Conservation (phyloP, 805 yeast species). For the Wickerhamomyces hampshirensis region DNA sequence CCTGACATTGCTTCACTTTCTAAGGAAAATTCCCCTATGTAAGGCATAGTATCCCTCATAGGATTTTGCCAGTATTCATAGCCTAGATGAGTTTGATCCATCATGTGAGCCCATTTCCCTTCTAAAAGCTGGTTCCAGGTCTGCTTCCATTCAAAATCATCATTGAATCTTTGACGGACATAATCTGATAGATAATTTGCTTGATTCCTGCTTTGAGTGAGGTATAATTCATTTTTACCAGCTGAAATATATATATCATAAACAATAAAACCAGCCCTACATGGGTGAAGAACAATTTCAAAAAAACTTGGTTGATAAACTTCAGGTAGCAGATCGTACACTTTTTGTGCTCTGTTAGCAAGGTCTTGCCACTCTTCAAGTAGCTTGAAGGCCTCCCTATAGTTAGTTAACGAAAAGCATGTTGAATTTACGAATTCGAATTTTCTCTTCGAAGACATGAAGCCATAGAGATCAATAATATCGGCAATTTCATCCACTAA, state of each 20-base stretch:
- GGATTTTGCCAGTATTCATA: conserved; percentile 13
- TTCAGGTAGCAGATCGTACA: conserved; percentile 5
- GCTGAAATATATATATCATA: conserved; percentile 8
- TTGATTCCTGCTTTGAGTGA: conserved; percentile 8
- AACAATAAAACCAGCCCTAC: conserved; percentile 9
- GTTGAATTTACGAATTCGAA: conserved; percentile 8
- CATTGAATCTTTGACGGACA: conserved; percentile 5
- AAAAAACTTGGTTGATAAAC: conserved; percentile 8
- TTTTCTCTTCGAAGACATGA: conserved; percentile 11
- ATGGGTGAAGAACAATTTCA: conserved; percentile 9
- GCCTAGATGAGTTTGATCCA: conserved; percentile 12
- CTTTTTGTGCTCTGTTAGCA: conserved; percentile 6
- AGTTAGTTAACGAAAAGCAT: conserved; percentile 5
- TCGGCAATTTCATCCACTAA: conserved; percentile 5
- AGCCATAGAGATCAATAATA: conserved; percentile 9
- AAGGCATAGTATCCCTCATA: conserved; percentile 10
- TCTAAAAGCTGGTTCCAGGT: conserved; percentile 8
- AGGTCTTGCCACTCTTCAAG: conserved; percentile 6
- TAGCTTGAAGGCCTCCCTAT: conserved; percentile 8
- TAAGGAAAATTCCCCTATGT: conserved; percentile 1
- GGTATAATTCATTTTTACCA: conserved; percentile 7
- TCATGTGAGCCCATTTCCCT: conserved; percentile 12
- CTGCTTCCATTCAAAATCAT: conserved; percentile 4
- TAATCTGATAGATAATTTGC: conserved; percentile 7
- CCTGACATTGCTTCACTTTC: conserved; percentile 8